These are phyloP conservation scores for Thoreauomyces humboldtii DNA, from an alignment of 192 early-diverging fungal genomes.

Conservation along the genomic window DNA sequence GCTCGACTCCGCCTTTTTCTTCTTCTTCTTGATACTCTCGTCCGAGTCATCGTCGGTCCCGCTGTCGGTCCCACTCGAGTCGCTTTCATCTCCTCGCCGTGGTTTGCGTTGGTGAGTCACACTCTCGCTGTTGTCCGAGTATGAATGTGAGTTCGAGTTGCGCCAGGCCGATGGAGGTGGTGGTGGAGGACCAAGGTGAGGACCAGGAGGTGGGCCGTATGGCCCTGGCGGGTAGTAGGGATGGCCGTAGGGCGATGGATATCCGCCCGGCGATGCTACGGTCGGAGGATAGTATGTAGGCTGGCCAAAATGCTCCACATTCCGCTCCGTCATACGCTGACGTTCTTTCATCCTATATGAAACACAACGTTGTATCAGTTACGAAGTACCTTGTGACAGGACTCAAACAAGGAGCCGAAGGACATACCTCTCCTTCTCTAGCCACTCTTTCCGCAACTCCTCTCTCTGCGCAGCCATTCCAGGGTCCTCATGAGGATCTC, in stretches of 20 bases:
- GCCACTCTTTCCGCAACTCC: constrained; percentile 16
- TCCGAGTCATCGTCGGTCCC: not conserved
- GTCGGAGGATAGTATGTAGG: constrained; percentile 11
- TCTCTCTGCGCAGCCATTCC: constrained; percentile 21
- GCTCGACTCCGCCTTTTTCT: not conserved
- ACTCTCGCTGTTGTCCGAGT: constrained; percentile 7
- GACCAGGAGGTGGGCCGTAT: not conserved
- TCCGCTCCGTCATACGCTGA: constrained; percentile 21
- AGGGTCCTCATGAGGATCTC: constrained; percentile 24
- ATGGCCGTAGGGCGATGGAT: not conserved
- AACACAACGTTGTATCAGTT: not conserved
- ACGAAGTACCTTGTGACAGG: too few relatives aligned
- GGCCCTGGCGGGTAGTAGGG: constrained; percentile 2
- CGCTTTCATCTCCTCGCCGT: not conserved
- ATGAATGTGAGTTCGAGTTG: not conserved
- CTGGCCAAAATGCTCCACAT: constrained; percentile 11
- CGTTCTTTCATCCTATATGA: constrained; percentile 19
- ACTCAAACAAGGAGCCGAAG: not conserved
- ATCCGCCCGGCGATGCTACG: not conserved
- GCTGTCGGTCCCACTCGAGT: not conserved
- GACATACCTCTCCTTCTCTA: constrained; percentile 20
- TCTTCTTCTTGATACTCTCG: not conserved
- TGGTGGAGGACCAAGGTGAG: not conserved
- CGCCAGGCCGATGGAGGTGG: not conserved
- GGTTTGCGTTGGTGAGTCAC: not conserved